Evolutionary conservation across 495 filamentous ascomycete species (phyloP), one percentile per base, ranked within the genome.

Genomic region (Tuber magnatum): DNA sequence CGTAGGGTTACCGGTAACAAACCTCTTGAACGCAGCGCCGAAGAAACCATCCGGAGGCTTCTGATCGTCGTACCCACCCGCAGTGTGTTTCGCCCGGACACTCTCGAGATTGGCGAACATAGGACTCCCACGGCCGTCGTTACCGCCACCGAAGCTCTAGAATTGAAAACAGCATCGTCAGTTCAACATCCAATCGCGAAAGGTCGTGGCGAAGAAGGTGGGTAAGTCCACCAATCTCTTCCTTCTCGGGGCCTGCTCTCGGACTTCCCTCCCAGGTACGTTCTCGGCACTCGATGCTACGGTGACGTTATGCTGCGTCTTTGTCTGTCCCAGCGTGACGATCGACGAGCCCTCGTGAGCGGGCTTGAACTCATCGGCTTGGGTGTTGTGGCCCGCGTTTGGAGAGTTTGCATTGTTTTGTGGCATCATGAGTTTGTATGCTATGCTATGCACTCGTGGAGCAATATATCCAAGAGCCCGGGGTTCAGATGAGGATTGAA

Each of bases 11-110:
- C 39, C 39, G 39, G 39, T 74, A 16, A 81, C 68, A 18, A 81
- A 74, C n/a, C 61, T 71, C 68, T 80, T 78, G 38, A 79, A 81
- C 0, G 73, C 71, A 32, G 79, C 72, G 3, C 79, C 80, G 68
- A 81, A 24, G 44, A 81, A 81, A 39, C 80, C 80, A 35, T 81
- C 80, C 24, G 76, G 72, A 18, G 80, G 80, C 74, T 81, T 81
- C 56, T 81, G 80, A 39, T 81, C 80, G 10, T 76, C 61, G 46
- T 81, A 81, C 4, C 79, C 71, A 14, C 76, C 73, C 3, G 43
- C 56, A 46, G 73, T 69, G 18, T 73, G 79, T 20, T 73, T 81
- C n/a, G 56, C 68, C n/a, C 72, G 76, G 18, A 48, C 43, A 38
- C 61, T 75, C 42, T 81, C 76, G 35, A 81, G 79, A 38, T 76